A percentile compares a stretch with the other conserved stretches of the same genome.
Conservation (phyloP, 2,329 filamentous ascomycete genomes). For the Hyphodiscus sp. region DNA sequence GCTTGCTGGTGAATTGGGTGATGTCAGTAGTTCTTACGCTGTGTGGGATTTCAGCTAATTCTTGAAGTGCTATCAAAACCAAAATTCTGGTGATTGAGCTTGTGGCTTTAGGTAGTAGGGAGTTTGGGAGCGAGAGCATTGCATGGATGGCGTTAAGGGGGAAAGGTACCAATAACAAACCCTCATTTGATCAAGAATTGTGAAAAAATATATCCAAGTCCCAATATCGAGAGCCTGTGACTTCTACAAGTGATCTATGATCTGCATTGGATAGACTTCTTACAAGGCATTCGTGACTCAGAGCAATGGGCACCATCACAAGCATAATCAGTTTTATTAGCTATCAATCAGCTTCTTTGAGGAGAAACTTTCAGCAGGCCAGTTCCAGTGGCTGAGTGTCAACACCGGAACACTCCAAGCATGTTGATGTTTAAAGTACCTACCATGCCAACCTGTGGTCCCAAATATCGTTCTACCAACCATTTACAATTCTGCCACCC, state of each 20-base stretch:
- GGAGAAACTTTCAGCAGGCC: too few species aligned
- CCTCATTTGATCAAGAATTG: background rate
- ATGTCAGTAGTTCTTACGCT: constrained; percentile 29
- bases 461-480: constrained; percentile 4
- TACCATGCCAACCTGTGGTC: background rate
- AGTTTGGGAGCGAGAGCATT: background rate
- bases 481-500: constrained; percentile 7
- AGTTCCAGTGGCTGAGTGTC: background rate
- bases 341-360: too few species aligned
- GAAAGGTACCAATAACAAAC: background rate
- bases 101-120: constrained; percentile 6
- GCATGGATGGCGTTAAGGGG: constrained; percentile 4
- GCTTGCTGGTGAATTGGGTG: constrained; percentile 35
- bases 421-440: background rate
- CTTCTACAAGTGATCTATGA: too few species aligned
- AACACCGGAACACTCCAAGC: background rate
- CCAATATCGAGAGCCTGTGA: background rate
- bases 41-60: constrained; percentile 24
- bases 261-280: too few species aligned
- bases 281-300: too few species aligned
- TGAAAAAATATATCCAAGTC: background rate
- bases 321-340: too few species aligned
- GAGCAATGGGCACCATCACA: too few species aligned
- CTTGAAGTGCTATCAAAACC: constrained; percentile 24
- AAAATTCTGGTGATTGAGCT: constrained; percentile 18